phyloP scores from a whole-genome alignment of 73 alveolate genomes.

The Tetrahymena malaccensis region DNA sequence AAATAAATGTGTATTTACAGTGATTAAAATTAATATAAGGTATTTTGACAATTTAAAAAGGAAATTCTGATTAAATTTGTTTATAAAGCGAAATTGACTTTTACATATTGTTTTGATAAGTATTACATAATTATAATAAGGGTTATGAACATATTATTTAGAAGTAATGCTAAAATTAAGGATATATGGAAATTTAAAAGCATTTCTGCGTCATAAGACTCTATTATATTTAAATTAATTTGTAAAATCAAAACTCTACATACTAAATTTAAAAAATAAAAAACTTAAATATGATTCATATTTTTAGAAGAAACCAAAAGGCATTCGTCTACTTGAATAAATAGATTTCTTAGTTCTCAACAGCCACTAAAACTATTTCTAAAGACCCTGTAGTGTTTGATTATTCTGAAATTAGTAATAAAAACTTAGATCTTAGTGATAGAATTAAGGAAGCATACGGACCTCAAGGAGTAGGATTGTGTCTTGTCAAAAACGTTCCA shows the following conservation, averaged over 20 bases:
- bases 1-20: neutral
- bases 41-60: neutral
- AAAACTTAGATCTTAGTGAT: neutral
- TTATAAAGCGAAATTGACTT: neutral
- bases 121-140: neutral
- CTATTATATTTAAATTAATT: too few relatives aligned
- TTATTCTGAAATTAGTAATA: neutral
- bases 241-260: neutral
- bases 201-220: neutral
- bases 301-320: neutral
- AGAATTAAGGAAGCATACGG: slow-evolving; percentile 61
- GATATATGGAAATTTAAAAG: too few relatives aligned
- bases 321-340: neutral
- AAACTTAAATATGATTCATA: neutral
- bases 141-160: too few relatives aligned
- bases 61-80: neutral
- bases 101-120: neutral
- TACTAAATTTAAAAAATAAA: neutral
- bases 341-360: neutral
- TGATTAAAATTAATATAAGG: neutral
- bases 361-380: neutral
- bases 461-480: slow-evolving; percentile 51
- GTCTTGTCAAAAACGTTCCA: slow-evolving; percentile 49
- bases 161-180: neutral
- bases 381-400: neutral